Base-by-base conservation (phyloP, 257 asterid species). In the Cinchona pubescens region DNA sequence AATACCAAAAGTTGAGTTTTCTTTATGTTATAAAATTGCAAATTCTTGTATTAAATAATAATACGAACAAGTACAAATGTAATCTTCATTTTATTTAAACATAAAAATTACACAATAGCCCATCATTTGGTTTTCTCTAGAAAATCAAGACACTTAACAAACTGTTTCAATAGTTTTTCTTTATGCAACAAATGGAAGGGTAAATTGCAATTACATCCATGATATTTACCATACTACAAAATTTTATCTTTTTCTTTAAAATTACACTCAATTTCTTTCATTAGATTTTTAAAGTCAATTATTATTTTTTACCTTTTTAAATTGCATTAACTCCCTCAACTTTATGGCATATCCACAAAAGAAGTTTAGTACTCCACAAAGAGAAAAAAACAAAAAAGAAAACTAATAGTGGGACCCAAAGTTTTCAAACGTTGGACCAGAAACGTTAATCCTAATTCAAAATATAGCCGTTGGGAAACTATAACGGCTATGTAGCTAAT, bases 401-500 rank as follows among this genome's bases (percentile, higher is more conserved):
- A 48, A 2, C 23, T 3, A 48, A 23, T 48, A 48, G 16, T 15
- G 55, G 23, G 55, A 48, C 21, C 15, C 35, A 14, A 5, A 37
- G 55, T 27, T 11, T 15, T n/a, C 71, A 8, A 32, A 21, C 63
- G 67, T 46, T 74, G 53, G 21, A 21, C 35, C 3, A 73, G 5
- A 43, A 69, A 75, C 43, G 25, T 49, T 18, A 23, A 1, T 62
- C 21, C 14, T n/a, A n/a, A 35, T 35, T 62, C 67, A 66, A 64
- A 71, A 80, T 71, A 49, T 86, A 88, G 90, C 92, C 87, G 92
- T 88, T 88, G 73, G 68, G 51, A 80, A 73, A 55, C 71, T 69
- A 40, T 80, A 88, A 88, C 92, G 92, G 90, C 89, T 86, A 79
- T 61, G 0, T 76, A 60, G 73, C 72, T 9, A 40, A 72, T 78